Conservation (phyloP, 2,329 filamentous ascomycete species). For the Alternaria solani region DNA sequence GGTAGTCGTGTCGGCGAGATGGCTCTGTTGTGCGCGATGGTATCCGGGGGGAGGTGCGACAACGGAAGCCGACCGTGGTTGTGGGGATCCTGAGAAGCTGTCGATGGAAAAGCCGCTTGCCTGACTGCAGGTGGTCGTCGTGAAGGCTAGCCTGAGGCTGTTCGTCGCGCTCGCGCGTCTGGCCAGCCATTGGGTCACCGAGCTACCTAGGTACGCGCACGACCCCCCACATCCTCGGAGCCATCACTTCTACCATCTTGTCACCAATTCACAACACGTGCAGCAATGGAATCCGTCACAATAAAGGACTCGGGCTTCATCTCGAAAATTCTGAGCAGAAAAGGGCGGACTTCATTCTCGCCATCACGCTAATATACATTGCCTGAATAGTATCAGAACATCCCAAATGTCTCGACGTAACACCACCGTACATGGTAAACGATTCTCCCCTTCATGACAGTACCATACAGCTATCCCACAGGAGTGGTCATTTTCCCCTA, state of each 20-base stretch:
- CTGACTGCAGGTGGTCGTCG: slow-evolving; percentile 5
- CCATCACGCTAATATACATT: neutral
- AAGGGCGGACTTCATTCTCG: neutral
- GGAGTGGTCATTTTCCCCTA: slow-evolving; percentile 7
- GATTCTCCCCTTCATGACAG: neutral
- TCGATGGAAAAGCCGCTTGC: neutral
- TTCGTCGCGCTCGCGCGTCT: slow-evolving; percentile 24
- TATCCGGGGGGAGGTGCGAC: neutral
- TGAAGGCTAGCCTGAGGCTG: slow-evolving; percentile 13
- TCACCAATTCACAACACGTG: neutral
- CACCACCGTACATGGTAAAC: neutral
- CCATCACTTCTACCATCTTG: neutral
- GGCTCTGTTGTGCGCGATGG: neutral
- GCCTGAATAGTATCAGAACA: neutral
- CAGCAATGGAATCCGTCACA: neutral
- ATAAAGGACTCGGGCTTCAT: neutral
- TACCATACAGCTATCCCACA: neutral
- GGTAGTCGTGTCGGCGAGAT: neutral
- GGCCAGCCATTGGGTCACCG: slow-evolving; percentile 27
- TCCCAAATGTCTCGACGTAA: neutral
- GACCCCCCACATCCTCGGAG: neutral
- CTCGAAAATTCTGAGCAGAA: neutral
- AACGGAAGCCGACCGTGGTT: no score
- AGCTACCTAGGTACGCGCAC: neutral
- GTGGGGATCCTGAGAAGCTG: neutral